Evolutionary conservation across 2,329 filamentous ascomycete species (phyloP), one percentile per base, ranked within the genome.

Genomic region (Gnomoniopsis sp.): DNA sequence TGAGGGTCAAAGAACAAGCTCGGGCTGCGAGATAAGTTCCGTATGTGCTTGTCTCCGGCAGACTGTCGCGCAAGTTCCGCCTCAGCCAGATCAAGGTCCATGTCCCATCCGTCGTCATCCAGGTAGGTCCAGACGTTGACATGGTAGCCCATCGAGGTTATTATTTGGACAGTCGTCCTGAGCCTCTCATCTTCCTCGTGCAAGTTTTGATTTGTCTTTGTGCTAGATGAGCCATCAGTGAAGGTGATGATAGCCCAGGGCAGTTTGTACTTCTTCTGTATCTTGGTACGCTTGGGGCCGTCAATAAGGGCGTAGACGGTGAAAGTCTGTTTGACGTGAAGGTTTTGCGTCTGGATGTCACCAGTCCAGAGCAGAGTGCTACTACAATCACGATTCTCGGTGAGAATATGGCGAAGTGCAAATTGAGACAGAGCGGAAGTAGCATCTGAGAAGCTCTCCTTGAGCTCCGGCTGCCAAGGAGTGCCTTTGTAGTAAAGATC

Each of bases 181-280:
- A 62, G 21, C 22, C 53, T 55, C 1, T 15, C 26, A 15, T 59
- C 57, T 2, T 56, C 38, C 34, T 50, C 43, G 3, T 26, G 17
- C 3, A 44, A 19, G 47, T 33, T 11, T 33, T 4, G 15, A 8
- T 53, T 30, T 8, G 8, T 34, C 4, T 44, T 46, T 3, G 15
- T 21, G 15, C 14, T 15, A 6, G 49, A 46, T 6, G 49, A n/a
- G 17, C 26, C 49, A 15, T 54, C 26, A 15, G 49, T 62, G 46
- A 62, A 56, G 26, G 22, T 55, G 33, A 62, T 50, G 21, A 62
- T 43, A n/a, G 60, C 60, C 60, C 60, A 62, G n/a, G 57, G 23
- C 17, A 56, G 7, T 23, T 23, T n/a, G 33, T 50, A 52, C 12
- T 55, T 48, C 34, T 49, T 41, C 34, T 53, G 44, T 3, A 56